Base-by-base conservation (phyloP, 495 filamentous ascomycete genomes). In the Penicillium cinerascens region DNA sequence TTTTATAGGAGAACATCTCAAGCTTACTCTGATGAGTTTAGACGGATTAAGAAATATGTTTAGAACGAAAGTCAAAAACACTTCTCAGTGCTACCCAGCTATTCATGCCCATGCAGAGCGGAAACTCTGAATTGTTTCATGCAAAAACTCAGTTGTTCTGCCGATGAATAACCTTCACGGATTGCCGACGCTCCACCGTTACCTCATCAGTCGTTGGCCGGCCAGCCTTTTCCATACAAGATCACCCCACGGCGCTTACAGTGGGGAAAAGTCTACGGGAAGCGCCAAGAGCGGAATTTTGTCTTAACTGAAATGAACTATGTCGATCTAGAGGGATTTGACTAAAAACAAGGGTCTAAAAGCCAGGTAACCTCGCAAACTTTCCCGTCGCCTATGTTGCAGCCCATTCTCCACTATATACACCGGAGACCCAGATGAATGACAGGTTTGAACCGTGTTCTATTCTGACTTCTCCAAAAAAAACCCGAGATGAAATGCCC, bases 231-330 rank as follows among this genome's bases (percentile, higher is more conserved):
- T 33, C 2, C 29, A 13, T 15, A 33, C 2, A 33, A 33, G 2
- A 15, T 13, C 13, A 11, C 11, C 10, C 29, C 29, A 3, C 29
- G 4, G 3, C 9, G 29, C 29, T 13, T 33, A 13, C 29, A 13
- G 29, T 13, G 26, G 16, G 27, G 52, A 54, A 22, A 4, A 27
- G 40, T 16, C 25, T 54, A 54, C 43, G 29, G 46, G 3, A 23
- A 23, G 22, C 42, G 54, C 50, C 42, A 46, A 50, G 41, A 18
- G 57, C 53, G 49, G 53, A 47, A 46, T n/a, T 21, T 50, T 43
- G 49, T 23, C 26, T 39, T 56, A 10, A 23, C 54, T 56, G 27
- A 23, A 56, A 44, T 43, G 11, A 29, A 10, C 10, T 15, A 20
- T 37, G 39, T n/a, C 38, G 49, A 56, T 51, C 44, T 42, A 37